Conservation (phyloP, 768 basidiomycete genomes). For the Lactarius deliciosus region DNA sequence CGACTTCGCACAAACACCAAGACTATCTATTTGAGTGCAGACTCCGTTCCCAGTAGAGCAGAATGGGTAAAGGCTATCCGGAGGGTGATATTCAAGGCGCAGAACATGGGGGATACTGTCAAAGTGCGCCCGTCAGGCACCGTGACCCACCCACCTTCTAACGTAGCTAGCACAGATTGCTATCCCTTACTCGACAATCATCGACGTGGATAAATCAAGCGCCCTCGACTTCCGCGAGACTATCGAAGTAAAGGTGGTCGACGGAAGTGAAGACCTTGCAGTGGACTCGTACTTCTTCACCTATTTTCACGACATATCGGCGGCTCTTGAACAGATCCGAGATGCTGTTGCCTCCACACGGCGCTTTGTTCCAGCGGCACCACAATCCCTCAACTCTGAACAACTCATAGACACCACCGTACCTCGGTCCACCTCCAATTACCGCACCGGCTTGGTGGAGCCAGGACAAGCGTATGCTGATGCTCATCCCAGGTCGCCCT, state of each 20-base stretch:
- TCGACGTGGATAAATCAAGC: slow-evolving; percentile 84
- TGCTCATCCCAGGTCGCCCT: slow-evolving; percentile 32
- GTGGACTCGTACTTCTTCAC: slow-evolving; percentile 93
- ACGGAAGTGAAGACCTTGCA: slow-evolving; percentile 74
- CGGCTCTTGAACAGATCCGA: slow-evolving; percentile 78
- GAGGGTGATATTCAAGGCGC: slow-evolving; percentile 92
- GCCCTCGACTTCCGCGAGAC: slow-evolving; percentile 97
- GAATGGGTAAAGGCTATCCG: slow-evolving; percentile 97
- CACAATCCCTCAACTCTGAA: slow-evolving; percentile 34
- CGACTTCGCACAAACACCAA: slow-evolving; percentile 83
- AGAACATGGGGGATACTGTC: slow-evolving; percentile 94
- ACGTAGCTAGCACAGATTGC: slow-evolving; percentile 59
- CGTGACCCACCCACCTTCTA: neutral
- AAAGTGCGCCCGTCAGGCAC: slow-evolving; percentile 53
- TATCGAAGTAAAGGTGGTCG: slow-evolving; percentile 89
- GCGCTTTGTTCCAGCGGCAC: slow-evolving; percentile 38
- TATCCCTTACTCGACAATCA: slow-evolving; percentile 85
- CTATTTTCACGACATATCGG: slow-evolving; percentile 82
- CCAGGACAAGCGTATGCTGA: slow-evolving; percentile 38
- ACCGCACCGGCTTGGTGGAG: slow-evolving; percentile 16
- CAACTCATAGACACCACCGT: slow-evolving; percentile 61
- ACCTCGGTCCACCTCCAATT: slow-evolving; percentile 19
- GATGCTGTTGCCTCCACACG: slow-evolving; percentile 60
- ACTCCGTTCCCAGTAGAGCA: slow-evolving; percentile 79
- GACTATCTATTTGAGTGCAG: slow-evolving; percentile 66